These are phyloP conservation scores for Pestalotiopsis sp. DNA, from an alignment of 2,329 filamentous ascomycete species.

Conservation along the genomic window DNA sequence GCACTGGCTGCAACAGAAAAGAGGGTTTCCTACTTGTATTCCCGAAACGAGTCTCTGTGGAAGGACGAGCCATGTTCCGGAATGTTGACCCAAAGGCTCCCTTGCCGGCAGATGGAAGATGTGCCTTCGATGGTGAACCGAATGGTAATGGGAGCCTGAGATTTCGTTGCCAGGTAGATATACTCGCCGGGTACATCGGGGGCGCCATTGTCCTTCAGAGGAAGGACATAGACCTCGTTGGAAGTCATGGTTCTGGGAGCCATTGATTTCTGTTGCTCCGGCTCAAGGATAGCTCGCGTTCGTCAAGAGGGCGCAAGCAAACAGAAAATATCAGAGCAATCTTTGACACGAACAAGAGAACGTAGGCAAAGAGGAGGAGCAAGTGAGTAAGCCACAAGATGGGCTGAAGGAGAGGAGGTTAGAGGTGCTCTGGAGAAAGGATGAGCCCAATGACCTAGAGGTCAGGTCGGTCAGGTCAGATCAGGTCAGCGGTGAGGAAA, in stretches of 20 bases:
- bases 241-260: conserved; percentile 64
- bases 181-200: conserved; percentile 88
- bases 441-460: neutral
- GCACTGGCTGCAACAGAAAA: neutral
- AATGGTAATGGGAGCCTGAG: conserved; percentile 74
- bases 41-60: conserved; percentile 75
- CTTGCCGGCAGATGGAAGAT: conserved; percentile 92
- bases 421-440: neutral
- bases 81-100: conserved; percentile 96
- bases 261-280: conserved; percentile 42
- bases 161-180: conserved; percentile 82
- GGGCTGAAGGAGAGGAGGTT: neutral
- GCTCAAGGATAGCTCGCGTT: neutral
- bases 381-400: neutral
- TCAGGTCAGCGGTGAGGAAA: neutral
- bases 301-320: neutral
- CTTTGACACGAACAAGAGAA: neutral
- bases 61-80: conserved; percentile 78
- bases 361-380: neutral
- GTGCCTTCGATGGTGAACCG: conserved; percentile 93
- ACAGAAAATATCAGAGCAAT: neutral
- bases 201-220: conserved; percentile 89
- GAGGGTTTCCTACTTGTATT: conserved; percentile 72
- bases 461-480: neutral
- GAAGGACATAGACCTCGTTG: conserved; percentile 81